Base-by-base conservation (phyloP, 2,329 filamentous ascomycete species). In the Blumeria hordei region DNA sequence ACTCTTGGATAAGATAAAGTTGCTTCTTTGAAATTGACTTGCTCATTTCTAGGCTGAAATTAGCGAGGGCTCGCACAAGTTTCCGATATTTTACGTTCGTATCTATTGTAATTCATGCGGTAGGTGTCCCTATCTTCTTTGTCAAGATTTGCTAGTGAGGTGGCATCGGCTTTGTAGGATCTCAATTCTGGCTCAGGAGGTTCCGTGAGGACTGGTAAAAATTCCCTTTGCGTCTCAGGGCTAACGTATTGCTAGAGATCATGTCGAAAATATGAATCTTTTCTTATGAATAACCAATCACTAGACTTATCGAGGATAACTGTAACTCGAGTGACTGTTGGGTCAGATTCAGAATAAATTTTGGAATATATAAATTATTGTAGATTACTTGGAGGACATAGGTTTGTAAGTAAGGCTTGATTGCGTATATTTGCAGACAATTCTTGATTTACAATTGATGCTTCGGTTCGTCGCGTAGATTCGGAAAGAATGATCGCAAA, bases 31-130 rank as follows among this genome's bases (percentile, higher is more conserved):
- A 49, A 14, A 49, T 32, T 32, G 45, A 8, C n/a, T 49, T 36
- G 21, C 49, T 51, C 3, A 51, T 51, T 51, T 51, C 49, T 35
- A 51, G 28, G 36, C 35, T 51, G 21, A 51, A 36, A 51, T 51
- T 12, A 11, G 32, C 49, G 9, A 51, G 9, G 16, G 49, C n/a
- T 36, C 35, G 49, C 18, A 51, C 49, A n/a, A 34, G 9, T 51
- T 34, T 36, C 49, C 3, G 36, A 36, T 50, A 35, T 7, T 51
- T 51, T 51, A 9, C 49, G 28, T 28, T 51, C 28, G 36, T 35
- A 51, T 35, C 32, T 34, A 34, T 51, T 34, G n/a, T 11, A 41
- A 41, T 51, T 28, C 49, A 7, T 36, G 9, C 32, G 28, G 36
- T 35, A 51, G 49, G 28, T n/a, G 14, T 51, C 32, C 9, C 32